Evolutionary conservation across 805 yeast genomes (phyloP).

Genomic region (Candida namnaoensis): DNA sequence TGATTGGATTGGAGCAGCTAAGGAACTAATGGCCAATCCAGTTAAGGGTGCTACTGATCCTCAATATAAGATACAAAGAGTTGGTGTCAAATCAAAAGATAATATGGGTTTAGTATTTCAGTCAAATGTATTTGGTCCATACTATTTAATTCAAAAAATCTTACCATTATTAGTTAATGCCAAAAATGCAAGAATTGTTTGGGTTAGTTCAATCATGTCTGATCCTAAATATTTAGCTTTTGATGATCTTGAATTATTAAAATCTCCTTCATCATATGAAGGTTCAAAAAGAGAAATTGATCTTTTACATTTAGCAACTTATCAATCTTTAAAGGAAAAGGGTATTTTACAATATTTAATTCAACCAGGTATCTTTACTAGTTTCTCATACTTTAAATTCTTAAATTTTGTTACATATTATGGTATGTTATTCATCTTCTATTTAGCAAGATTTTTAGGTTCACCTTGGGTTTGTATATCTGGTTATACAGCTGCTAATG

Average conservation of each 20-base stretch:
- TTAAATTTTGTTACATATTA: slow-evolving; percentile 73
- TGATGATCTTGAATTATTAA: slow-evolving; percentile 64
- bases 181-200: slow-evolving; percentile 58
- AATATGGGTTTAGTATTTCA: slow-evolving; percentile 85
- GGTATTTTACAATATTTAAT: slow-evolving; percentile 69
- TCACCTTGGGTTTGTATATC: slow-evolving; percentile 84
- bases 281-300: slow-evolving; percentile 88
- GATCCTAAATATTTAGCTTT: slow-evolving; percentile 65
- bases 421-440: slow-evolving; percentile 81
- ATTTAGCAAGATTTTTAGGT: slow-evolving; percentile 73
- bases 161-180: slow-evolving; percentile 39
- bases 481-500: slow-evolving; percentile 86
- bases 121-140: slow-evolving; percentile 96
- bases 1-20: slow-evolving; percentile 73
- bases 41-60: slow-evolving; percentile 84
- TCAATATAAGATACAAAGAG: slow-evolving; percentile 71
- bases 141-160: slow-evolving; percentile 67
- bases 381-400: slow-evolving; percentile 69
- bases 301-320: slow-evolving; percentile 69
- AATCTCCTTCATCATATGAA: slow-evolving; percentile 68
- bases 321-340: slow-evolving; percentile 34
- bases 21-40: slow-evolving; percentile 59
- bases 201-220: slow-evolving; percentile 85
- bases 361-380: slow-evolving; percentile 92
- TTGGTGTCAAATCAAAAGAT: slow-evolving; percentile 71